Evolutionary conservation across 805 yeast genomes (phyloP).

Genomic region (Saccharomyces jurei): DNA sequence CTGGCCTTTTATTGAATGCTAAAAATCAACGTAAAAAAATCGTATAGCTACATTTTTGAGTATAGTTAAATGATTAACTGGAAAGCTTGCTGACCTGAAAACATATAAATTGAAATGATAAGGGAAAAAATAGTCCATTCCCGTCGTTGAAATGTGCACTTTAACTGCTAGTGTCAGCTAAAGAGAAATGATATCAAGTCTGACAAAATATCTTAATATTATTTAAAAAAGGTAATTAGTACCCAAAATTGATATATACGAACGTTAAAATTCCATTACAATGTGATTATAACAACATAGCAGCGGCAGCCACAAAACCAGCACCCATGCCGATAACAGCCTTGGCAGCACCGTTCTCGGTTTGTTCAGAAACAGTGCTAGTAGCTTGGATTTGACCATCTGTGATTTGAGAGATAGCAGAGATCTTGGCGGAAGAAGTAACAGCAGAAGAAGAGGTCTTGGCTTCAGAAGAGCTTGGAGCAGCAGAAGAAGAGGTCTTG

Average conservation of each 20-base stretch:
- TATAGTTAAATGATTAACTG: no score
- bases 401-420: neutral
- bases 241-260: neutral
- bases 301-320: slow-evolving; percentile 17
- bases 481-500: slow-evolving; percentile 1
- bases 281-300: slow-evolving; percentile 11
- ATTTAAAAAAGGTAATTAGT: neutral
- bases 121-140: no score
- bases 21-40: neutral
- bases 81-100: no score
- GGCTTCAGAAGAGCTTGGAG: neutral
- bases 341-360: slow-evolving; percentile 19
- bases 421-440: neutral
- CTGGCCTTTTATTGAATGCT: neutral
- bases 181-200: neutral
- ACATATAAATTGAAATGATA: no score
- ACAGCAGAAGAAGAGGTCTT: slow-evolving; percentile 1
- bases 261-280: neutral
- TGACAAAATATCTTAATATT: neutral
- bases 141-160: neutral
- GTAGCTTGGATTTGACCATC: slow-evolving; percentile 34
- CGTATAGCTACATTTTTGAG: no score
- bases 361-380: slow-evolving; percentile 5
- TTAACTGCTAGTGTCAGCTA: neutral
- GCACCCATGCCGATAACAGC: slow-evolving; percentile 18